Conservation (phyloP, 306 rosid genomes). For the Lagenaria siceraria region DNA sequence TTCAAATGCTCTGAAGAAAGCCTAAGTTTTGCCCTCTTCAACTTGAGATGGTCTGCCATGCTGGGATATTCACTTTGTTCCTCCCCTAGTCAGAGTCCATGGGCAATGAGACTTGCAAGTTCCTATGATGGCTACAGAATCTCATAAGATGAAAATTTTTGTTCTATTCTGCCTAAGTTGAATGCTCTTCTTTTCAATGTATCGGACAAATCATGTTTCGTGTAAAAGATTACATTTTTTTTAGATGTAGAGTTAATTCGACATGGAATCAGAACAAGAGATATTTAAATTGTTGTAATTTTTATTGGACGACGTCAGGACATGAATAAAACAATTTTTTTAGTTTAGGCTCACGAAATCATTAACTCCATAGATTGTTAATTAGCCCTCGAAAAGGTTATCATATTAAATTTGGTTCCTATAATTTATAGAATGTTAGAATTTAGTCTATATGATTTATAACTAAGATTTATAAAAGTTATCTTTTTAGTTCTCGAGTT, state of each 20-base stretch:
- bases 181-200: background rate
- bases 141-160: background rate
- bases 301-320: background rate
- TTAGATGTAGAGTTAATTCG: background rate
- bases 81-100: slow-evolving; percentile 46
- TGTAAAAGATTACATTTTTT: background rate
- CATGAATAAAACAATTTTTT: background rate
- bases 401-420: too few relatives aligned
- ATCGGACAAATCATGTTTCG: background rate
- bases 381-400: too few relatives aligned
- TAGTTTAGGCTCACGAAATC: too few relatives aligned
- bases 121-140: slow-evolving; percentile 6
- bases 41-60: slow-evolving; percentile 61
- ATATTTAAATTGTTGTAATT: background rate
- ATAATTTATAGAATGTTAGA: too few relatives aligned
- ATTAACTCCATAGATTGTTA: too few relatives aligned
- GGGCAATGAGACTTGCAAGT: slow-evolving; percentile 49
- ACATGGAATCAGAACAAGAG: background rate
- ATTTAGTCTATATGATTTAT: too few relatives aligned
- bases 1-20: slow-evolving; percentile 39
- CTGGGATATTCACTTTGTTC: slow-evolving; percentile 26
- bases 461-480: too few relatives aligned
- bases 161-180: background rate
- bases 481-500: too few relatives aligned
- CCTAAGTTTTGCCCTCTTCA: slow-evolving; percentile 49